These are phyloP conservation scores for Penicillium soppii DNA, from an alignment of 495 filamentous ascomycete genomes.

Conservation along the genomic window DNA sequence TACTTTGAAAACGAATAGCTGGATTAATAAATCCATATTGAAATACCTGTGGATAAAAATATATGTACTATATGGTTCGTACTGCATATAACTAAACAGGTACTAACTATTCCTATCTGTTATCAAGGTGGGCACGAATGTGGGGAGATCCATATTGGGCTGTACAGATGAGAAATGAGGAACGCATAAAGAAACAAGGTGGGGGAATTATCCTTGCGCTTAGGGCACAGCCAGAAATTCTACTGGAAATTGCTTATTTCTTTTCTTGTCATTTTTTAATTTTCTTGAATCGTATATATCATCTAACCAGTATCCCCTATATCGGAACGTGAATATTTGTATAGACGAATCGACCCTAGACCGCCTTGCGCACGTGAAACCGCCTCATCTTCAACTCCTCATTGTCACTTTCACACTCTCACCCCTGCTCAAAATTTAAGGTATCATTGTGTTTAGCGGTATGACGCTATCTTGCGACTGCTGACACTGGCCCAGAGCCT, in stretches of 20 bases:
- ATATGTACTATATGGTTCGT: neutral
- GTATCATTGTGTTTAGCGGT: neutral
- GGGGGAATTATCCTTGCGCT: too few relatives aligned
- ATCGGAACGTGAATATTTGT: neutral
- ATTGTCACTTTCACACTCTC: neutral
- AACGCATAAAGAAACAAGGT: neutral
- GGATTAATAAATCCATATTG: neutral
- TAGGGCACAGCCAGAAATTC: neutral
- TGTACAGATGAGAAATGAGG: neutral
- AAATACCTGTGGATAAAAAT: neutral
- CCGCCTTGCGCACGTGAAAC: constrained; percentile 34
- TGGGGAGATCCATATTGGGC: constrained; percentile 11
- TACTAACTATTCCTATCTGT: constrained; percentile 10
- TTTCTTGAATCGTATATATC: too few relatives aligned
- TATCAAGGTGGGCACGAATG: constrained; percentile 13
- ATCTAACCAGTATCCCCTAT: neutral
- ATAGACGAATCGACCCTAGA: constrained; percentile 15
- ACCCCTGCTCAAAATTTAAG: neutral
- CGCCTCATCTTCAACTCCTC: constrained; percentile 10
- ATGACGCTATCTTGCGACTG: constrained; percentile 5
- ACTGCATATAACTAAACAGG: too few relatives aligned
- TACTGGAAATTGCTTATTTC: too few relatives aligned
- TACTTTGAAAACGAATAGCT: too few relatives aligned
- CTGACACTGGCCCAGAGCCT: constrained; percentile 8
- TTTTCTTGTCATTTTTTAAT: too few relatives aligned